Conservation (phyloP, 2,329 filamentous ascomycete species). For the Pyrenochaeta sp. region DNA sequence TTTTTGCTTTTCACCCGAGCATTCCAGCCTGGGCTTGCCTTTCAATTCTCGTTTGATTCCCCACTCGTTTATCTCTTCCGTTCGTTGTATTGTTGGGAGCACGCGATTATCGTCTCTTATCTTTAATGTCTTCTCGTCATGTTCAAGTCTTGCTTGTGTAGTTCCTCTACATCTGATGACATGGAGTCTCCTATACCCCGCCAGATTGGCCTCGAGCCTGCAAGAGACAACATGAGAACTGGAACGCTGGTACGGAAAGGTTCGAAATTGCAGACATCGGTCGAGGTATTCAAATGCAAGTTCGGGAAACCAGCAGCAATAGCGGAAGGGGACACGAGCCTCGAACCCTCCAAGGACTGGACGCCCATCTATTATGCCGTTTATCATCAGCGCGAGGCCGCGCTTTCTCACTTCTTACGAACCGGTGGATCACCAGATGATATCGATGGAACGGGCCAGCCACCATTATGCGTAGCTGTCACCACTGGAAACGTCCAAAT, state of each 20-base stretch:
- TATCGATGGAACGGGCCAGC: slow-evolving; percentile 22
- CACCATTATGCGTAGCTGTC: slow-evolving; percentile 39
- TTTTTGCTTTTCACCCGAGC: slow-evolving; percentile 5
- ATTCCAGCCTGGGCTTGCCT: slow-evolving; percentile 1
- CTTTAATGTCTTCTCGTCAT: slow-evolving; percentile 10
- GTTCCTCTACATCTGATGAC: slow-evolving; percentile 16
- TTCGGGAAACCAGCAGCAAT: slow-evolving; percentile 29
- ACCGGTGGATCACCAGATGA: slow-evolving; percentile 38
- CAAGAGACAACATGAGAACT: slow-evolving; percentile 11
- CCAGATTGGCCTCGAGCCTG: slow-evolving; percentile 20
- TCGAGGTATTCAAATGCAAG: slow-evolving; percentile 42
- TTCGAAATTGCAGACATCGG: slow-evolving; percentile 37
- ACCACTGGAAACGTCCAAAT: slow-evolving; percentile 33
- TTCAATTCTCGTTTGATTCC: slow-evolving; percentile 2
- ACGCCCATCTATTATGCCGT: slow-evolving; percentile 41
- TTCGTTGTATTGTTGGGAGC: no score
- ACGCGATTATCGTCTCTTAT: no score
- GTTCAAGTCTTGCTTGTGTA: slow-evolving; percentile 29
- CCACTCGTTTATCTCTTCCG: slow-evolving; percentile 2
- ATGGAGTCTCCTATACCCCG: slow-evolving; percentile 24
- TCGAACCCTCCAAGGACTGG: slow-evolving; percentile 37
- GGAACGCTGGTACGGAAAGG: slow-evolving; percentile 22
- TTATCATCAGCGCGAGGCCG: slow-evolving; percentile 40
- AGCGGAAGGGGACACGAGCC: slow-evolving; percentile 7
- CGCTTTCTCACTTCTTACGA: slow-evolving; percentile 39